Percentiles rank a stretch among this genome's conserved stretches.
phyloP scores from a whole-genome alignment of 2,329 filamentous ascomycete genomes.

The Apiospora kogelbergensis region DNA sequence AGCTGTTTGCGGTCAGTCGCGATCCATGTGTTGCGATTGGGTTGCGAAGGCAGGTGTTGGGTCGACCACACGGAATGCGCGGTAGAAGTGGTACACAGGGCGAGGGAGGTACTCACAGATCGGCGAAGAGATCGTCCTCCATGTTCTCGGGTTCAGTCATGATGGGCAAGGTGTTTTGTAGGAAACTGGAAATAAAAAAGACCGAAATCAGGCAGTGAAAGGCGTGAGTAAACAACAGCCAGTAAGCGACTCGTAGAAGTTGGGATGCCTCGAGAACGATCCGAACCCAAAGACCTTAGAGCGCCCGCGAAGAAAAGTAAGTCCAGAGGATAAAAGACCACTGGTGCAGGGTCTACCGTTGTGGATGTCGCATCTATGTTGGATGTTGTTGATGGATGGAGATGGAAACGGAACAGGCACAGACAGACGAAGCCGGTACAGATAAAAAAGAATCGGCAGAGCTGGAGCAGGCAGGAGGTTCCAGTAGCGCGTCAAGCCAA shows the following conservation, averaged over 20 bases:
- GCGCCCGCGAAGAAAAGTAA: neutral
- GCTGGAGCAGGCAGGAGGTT: slow-evolving; percentile 5
- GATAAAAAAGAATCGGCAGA: slow-evolving; percentile 8
- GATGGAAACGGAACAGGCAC: neutral
- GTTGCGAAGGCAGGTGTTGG: slow-evolving; percentile 2
- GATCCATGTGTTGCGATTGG: neutral
- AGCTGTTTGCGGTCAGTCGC: slow-evolving; percentile 41
- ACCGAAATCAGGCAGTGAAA: neutral
- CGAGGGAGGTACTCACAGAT: slow-evolving; percentile 66
- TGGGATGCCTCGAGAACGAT: neutral
- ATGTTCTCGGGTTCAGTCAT: slow-evolving; percentile 83
- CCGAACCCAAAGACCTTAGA: neutral
- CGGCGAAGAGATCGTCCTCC: slow-evolving; percentile 93
- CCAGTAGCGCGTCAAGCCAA: neutral
- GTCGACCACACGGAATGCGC: neutral
- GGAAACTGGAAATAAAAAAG: neutral
- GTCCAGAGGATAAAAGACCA: neutral
- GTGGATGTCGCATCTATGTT: neutral
- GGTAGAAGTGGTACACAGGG: neutral
- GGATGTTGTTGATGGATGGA: neutral
- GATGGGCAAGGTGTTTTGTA: slow-evolving; percentile 10
- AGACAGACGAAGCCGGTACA: slow-evolving; percentile 1
- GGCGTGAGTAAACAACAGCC: neutral
- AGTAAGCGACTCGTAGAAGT: neutral
- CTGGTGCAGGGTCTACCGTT: neutral